phyloP scores from a whole-genome alignment of 495 filamentous ascomycete genomes.

The Astrothelium macrocarpum region DNA sequence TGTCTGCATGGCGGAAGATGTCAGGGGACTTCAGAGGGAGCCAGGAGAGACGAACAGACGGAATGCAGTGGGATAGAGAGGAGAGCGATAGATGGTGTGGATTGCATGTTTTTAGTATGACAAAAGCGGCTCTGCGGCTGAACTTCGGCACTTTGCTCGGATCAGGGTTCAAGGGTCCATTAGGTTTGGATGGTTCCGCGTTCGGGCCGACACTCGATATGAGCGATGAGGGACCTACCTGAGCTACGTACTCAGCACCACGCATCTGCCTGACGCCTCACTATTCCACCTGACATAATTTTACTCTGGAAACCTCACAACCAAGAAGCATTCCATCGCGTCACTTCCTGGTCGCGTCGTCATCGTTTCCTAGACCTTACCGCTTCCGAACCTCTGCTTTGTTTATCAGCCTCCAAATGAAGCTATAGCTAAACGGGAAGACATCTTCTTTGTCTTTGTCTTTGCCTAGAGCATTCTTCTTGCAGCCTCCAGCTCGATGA shows the following conservation, averaged over 20 bases:
- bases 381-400: neutral
- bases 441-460: no score
- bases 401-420: neutral
- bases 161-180: neutral
- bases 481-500: neutral
- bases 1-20: neutral
- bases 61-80: neutral
- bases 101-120: no score
- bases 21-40: no score
- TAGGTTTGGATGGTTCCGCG: neutral
- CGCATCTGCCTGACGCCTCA: neutral
- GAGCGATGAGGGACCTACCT: no score
- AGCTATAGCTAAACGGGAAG: neutral
- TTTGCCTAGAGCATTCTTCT: neutral
- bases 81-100: no score
- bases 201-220: neutral
- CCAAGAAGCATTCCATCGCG: no score
- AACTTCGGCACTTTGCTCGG: neutral
- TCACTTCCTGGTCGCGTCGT: no score
- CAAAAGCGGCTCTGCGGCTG: neutral
- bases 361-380: no score
- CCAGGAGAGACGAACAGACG: neutral
- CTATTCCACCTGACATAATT: neutral
- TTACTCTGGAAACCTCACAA: no score
- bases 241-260: slow-evolving; percentile 9